phyloP scores from a whole-genome alignment of 257 asterid genomes.

The Solanum lignicaule region DNA sequence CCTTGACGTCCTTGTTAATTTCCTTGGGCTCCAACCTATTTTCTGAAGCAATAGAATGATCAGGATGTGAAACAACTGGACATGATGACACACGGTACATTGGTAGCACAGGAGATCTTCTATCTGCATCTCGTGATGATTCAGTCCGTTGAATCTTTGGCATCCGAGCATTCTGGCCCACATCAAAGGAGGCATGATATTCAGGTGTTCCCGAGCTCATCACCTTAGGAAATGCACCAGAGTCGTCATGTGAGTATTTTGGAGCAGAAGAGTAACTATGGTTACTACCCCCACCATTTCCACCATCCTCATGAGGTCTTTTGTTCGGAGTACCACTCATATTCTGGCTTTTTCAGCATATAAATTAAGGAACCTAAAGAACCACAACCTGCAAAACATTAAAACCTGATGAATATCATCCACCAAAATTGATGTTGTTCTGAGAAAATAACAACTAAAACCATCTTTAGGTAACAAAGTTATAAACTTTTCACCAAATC shows the following conservation, averaged over 20 bases:
- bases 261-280: conserved; percentile 47
- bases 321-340: conserved; percentile 75
- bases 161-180: conserved; percentile 54
- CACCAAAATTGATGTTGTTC: background rate
- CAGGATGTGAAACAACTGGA: conserved; percentile 46
- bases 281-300: conserved; percentile 34
- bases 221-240: conserved; percentile 44
- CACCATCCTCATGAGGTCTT: conserved; percentile 69
- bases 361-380: background rate
- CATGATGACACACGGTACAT: conserved; percentile 48
- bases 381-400: background rate
- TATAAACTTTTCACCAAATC: background rate
- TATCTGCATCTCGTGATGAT: conserved; percentile 54
- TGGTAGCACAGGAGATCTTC: conserved; percentile 61
- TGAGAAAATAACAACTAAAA: background rate
- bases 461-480: background rate
- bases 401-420: background rate
- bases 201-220: conserved; percentile 38
- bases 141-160: conserved; percentile 62
- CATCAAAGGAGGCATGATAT: conserved; percentile 53
- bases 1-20: conserved; percentile 43
- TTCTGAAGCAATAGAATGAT: conserved; percentile 42
- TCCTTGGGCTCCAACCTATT: conserved; percentile 61
- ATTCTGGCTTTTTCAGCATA: conserved; percentile 4
- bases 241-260: conserved; percentile 63